Evolutionary conservation across 2,329 filamentous ascomycete genomes (phyloP).

Genomic region (Fusarium austroafricanum): DNA sequence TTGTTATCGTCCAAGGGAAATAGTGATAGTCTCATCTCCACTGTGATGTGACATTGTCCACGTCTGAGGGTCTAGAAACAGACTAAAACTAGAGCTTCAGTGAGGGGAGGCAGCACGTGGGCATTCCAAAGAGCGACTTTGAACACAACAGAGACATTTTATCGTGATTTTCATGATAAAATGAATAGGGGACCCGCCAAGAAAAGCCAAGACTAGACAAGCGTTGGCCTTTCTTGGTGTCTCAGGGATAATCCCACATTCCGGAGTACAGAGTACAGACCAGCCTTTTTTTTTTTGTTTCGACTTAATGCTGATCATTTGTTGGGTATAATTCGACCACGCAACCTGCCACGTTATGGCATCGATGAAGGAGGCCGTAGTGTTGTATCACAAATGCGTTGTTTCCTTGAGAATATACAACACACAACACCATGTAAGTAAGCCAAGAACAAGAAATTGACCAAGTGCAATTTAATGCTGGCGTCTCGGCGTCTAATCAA

Average conservation of each 20-base stretch:
- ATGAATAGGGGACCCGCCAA: constrained; percentile 31
- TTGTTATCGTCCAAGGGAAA: background rate
- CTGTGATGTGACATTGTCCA: background rate
- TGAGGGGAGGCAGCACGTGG: constrained; percentile 20
- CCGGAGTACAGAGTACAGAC: background rate
- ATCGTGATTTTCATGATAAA: constrained; percentile 3
- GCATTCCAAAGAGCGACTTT: constrained; percentile 22
- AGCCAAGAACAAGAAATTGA: background rate
- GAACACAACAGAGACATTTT: constrained; percentile 10
- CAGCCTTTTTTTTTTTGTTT: constrained; percentile 24
- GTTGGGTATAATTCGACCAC: background rate
- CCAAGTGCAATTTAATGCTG: constrained; percentile 15
- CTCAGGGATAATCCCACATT: background rate
- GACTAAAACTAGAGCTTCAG: background rate
- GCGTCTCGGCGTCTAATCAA: constrained; percentile 27
- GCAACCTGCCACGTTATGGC: constrained; percentile 12
- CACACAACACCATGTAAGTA: background rate
- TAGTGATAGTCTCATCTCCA: background rate
- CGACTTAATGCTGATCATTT: constrained; percentile 1
- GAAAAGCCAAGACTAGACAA: constrained; percentile 35
- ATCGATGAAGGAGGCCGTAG: background rate
- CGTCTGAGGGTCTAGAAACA: background rate
- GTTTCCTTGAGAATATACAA: background rate
- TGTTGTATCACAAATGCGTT: background rate
- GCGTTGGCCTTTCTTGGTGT: constrained; percentile 27